Evolutionary conservation across 192 early-diverging fungal genomes (phyloP), one percentile per base, ranked within the genome.

Genomic region (Entomortierella parvispora): DNA sequence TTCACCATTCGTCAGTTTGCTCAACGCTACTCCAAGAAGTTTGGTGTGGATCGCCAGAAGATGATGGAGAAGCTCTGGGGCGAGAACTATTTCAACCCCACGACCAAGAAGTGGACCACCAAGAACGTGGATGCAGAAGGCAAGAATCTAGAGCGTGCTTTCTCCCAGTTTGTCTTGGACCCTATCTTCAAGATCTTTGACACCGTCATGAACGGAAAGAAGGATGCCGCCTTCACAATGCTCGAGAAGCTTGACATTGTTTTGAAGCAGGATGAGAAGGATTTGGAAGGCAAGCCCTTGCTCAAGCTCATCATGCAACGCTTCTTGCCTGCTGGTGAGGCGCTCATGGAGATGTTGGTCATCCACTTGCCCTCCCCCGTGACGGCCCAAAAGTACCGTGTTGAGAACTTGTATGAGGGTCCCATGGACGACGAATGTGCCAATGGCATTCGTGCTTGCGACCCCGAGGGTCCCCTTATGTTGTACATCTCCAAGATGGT

Each of bases 401-500:
- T 89, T 76, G 93, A 89, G 71, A 92, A 86, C 82, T 87, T 99
- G 84, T 99, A 97, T 89, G 95, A 97, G 86, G 97, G 97, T 78
- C 96, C 96, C 53, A 46, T 84, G 65, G 96, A 97, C 82, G 96
- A 97, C 82, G 95, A 95, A 84, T 94, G 93, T 79, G 97, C 95
- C 72, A 80, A 81, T 58, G 96, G 88, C 82, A 97, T 99, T 81
- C 79, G 80, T 33, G 79, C 88, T 75, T 97, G 96, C 82, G 93
- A 99, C 86, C 91, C 95, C 81, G 89, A 90, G 20, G 97, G 85
- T 82, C 96, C 97, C 46, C 94, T 99, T 65, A 97, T 99, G 96
- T 87, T 99, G 80, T 97, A 99, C 91, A 90, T 99, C 78, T 97
- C 96, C 85, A 99, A 99, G 93, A 97, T 97, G 97, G 96, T 97